Conservation (phyloP, 805 yeast genomes). For the Starmerella cellae region DNA sequence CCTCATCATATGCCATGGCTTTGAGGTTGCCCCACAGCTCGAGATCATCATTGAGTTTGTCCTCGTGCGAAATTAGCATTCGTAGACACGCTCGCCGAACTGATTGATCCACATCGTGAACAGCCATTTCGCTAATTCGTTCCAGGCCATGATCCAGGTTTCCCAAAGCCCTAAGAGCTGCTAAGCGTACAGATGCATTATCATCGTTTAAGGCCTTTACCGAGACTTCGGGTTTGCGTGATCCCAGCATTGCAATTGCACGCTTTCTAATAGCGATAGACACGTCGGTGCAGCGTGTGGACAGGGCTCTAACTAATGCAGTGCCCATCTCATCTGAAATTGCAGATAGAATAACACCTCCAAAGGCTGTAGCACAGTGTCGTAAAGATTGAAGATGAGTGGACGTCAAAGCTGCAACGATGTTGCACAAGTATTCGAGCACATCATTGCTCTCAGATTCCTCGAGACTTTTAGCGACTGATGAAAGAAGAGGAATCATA, state of each 20-base stretch:
- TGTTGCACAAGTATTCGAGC: slow-evolving; percentile 1
- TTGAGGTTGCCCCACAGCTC: background rate
- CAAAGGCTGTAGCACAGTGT: slow-evolving; percentile 9
- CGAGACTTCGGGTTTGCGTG: background rate
- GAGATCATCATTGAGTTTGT: background rate
- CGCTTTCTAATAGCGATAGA: slow-evolving; percentile 6
- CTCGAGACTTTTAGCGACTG: slow-evolving; percentile 2
- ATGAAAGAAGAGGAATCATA: background rate
- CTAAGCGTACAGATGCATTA: slow-evolving; percentile 13
- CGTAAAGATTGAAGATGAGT: slow-evolving; percentile 16
- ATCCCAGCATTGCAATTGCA: slow-evolving; percentile 4
- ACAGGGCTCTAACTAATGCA: background rate
- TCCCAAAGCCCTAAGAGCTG: slow-evolving; percentile 4
- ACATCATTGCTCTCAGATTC: slow-evolving; percentile 8
- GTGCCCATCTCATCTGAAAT: background rate
- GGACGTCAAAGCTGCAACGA: slow-evolving; percentile 5
- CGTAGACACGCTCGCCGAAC: slow-evolving; percentile 16
- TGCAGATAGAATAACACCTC: background rate
- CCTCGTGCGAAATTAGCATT: background rate
- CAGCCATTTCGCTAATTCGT: slow-evolving; percentile 12
- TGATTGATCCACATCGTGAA: slow-evolving; percentile 12
- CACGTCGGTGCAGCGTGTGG: slow-evolving; percentile 8
- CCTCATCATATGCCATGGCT: background rate
- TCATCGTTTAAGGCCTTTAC: slow-evolving; percentile 13
- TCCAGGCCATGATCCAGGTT: background rate